Evolutionary conservation across 257 asterid genomes (phyloP), one percentile per base, ranked within the genome.

Genomic region (Craterostigma plantagineum): DNA sequence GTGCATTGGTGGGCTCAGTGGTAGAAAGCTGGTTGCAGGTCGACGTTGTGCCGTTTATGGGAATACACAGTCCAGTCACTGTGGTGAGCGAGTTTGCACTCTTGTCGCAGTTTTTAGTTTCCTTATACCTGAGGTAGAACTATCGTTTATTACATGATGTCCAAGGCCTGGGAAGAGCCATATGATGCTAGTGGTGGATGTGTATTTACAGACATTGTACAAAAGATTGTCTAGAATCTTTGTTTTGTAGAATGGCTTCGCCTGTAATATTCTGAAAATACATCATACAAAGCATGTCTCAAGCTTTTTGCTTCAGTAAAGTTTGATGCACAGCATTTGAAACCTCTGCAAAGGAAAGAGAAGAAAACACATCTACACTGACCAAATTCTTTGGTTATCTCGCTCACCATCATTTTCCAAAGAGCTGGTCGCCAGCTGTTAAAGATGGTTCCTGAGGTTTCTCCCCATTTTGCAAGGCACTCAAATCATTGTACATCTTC

Each of bases 11-110:
- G 11, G 99, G 96, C 39, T 84, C 99, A 42, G 93, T 82, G 17
- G 93, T 91, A 12, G 99, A 91, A 58, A 77, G 59, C 37, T 91
- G 87, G 99, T 62, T 84, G 65, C 96, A 91, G 65, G 94, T 91
- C 35, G 96, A 91, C 55, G 73, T 91, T 1, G 94, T 91, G 18
- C 96, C 96, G 0, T 69, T 90, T 44, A 70, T 84, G 66, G 99
- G 99, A 57, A 66, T 84, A 58, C 85, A 84, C 59, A 43, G 73
- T 13, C 96, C 99, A 35, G 96, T 81, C 42, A 73, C 91, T 0
- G 74, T 80, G 18, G 87, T 91, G 70, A 69, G 87, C 50, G 99
- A 91, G 70, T 75, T 84, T 37, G 61, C 80, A 62, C 71, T 91
- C 56, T 42, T 91, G 48, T 80, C 99, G 2, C 99, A 91, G 61